Base-by-base conservation (phyloP, 1,139 yeast species). In the Sugiyamaella xylanicola region DNA sequence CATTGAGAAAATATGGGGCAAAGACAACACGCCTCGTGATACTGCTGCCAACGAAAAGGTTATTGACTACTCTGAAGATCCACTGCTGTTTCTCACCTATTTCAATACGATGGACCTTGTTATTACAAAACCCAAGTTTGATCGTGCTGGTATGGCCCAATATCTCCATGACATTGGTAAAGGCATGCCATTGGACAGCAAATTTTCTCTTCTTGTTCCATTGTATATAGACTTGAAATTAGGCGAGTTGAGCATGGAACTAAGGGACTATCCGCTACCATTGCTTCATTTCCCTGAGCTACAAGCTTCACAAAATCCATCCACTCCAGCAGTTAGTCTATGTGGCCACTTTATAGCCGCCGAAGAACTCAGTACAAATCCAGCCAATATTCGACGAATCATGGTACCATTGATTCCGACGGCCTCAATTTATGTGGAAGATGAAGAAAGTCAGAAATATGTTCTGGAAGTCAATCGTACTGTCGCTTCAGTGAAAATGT, bases 161-260 rank as follows among this genome's bases (percentile, higher is more conserved):
- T 91, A 84, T 66, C 69, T 92, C 32, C 72, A 84, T 65, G 79
- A 83, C 17, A 76, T 86, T 16, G 98, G 98, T 3, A 92, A 90
- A 68, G 95, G 95, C 0, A 80, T 86, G 22, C 97, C 98, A 0
- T 67, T 70, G 54, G 87, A 85, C 59, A 82, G 92, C 0, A 68
- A 75, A 53, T 92, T 84, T 68, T 83, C 95, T 0, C 74, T 87
- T 19, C 69, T 87, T 66, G 66, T 91, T 1, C 98, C 98, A 0
- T 66, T 84, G 54, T 76, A 73, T 68, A 55, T 84, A 20, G 75
- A 78, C 32, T 68, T 86, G 55, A 71, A 72, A 9, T 70, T 84
- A 42, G 74, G 74, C 11, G 87, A 84, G 57, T 68, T 82, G 41
- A 70, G 85, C 32, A 73, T 83, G 63, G 84, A 82, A 60, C 62